Conservation (phyloP, 2,329 filamentous ascomycete species). For the Stachybotrys echinatus region DNA sequence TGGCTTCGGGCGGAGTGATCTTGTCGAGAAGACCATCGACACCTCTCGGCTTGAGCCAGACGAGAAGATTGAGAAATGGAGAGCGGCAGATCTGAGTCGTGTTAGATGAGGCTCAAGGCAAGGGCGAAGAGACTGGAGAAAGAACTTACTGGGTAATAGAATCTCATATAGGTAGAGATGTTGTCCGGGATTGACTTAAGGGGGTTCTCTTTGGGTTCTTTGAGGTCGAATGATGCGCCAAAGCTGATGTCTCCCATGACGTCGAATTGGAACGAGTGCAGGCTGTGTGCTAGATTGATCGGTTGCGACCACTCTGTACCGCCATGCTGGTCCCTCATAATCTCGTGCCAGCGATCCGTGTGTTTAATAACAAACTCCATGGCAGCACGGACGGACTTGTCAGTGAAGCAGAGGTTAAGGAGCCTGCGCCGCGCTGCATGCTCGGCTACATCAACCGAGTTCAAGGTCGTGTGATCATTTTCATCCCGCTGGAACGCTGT, state of each 20-base stretch:
- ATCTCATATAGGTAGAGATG: neutral
- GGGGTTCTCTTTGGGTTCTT: constrained; percentile 2
- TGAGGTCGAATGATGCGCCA: constrained; percentile 5
- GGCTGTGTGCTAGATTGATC: neutral
- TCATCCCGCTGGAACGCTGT: neutral
- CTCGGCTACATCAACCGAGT: neutral
- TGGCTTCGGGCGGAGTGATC: neutral
- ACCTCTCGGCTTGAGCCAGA: constrained; percentile 6
- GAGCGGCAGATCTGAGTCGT: constrained; percentile 1
- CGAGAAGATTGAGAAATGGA: constrained; percentile 2
- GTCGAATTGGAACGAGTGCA: constrained; percentile 1
- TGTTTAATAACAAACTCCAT: constrained; percentile 1
- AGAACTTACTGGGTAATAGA: neutral
- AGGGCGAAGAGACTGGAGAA: neutral
- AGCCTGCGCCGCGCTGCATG: constrained; percentile 2
- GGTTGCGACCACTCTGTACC: neutral
- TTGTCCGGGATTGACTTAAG: constrained; percentile 1
- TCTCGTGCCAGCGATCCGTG: constrained; percentile 4
- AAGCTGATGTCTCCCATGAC: constrained; percentile 5
- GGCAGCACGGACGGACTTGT: constrained; percentile 1
- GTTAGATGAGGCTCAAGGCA: neutral
- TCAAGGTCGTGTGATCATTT: neutral
- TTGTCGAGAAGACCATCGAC: neutral
- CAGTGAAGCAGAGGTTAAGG: constrained; percentile 3
- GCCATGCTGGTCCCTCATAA: neutral